Conservation (phyloP, 495 filamentous ascomycete genomes). For the Darksidea phi region DNA sequence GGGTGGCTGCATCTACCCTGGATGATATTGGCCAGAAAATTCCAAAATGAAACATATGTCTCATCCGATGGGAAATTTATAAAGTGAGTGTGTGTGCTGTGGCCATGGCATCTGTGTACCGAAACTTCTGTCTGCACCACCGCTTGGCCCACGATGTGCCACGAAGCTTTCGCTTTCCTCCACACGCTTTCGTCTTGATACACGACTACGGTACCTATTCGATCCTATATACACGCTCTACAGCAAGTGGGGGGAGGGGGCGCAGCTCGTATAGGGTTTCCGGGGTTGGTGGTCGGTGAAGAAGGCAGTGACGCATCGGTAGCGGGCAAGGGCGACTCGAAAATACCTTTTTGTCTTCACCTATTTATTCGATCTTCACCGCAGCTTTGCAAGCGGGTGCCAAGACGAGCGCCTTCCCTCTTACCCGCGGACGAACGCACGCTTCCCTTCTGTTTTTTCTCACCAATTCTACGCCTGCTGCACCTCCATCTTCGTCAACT, state of each 20-base stretch:
- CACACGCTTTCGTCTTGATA: no score
- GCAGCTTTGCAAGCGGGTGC: background rate
- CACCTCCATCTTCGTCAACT: background rate
- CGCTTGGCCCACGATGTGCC: no score
- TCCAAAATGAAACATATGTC: background rate
- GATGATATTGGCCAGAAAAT: background rate
- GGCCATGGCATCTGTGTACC: no score
- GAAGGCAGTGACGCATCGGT: background rate
- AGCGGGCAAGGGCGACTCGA: background rate
- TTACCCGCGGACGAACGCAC: background rate
- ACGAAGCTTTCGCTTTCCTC: no score
- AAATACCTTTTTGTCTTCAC: background rate
- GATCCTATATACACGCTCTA: no score
- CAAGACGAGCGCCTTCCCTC: conserved; percentile 2
- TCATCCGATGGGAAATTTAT: background rate
- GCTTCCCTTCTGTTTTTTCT: background rate
- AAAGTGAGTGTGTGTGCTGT: background rate
- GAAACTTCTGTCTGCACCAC: no score
- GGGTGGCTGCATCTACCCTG: background rate
- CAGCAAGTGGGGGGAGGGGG: no score
- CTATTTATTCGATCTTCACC: background rate
- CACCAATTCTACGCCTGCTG: background rate
- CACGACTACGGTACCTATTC: no score
- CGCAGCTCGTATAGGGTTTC: no score
- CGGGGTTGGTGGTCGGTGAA: background rate